Evolutionary conservation across 352 stramenopile genomes (phyloP), one percentile per base, ranked within the genome.

Genomic region (Phytopythium delawarense): DNA sequence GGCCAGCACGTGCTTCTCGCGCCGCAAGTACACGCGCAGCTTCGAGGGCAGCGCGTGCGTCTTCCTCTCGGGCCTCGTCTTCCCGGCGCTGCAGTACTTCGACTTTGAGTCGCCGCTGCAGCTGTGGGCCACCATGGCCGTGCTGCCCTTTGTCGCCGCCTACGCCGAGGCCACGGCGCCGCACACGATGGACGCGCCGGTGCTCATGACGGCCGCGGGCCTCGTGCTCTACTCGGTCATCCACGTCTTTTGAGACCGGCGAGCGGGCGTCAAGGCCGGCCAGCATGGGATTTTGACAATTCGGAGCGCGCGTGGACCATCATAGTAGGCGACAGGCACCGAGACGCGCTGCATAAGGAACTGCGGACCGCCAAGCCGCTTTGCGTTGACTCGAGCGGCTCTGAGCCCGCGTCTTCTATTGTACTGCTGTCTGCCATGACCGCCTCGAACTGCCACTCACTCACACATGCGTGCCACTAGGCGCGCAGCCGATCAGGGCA

Each of bases 121-220:
- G 65, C 77, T 92, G 61, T 59, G 89, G 59, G 68, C 87, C 57
- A 78, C 82, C 7, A 94, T 94, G 82, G 64, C 91, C 54, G 78
- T 92, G 59, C 62, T 94, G 57, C 79, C 81, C 30, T 83, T 83
- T 6, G 89, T 83, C 21, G 91, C 91, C 82, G 85, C 85, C 57
- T 94, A 94, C 68, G 85, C 85, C 1, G 85, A 94, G 67, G 85
- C 85, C 23, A 92, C 82, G 12, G 81, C 85, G 8, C 85, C 85
- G 20, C 85, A 94, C 70, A 94, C 82, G 50, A 94, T 94, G 82
- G 85, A 94, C 67, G 91, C 85, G 39, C 85, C 85, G 0, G 83
- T 92, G 62, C 69, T 94, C 61, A 94, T 94, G 85, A 84, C 89
- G 61, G 81, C 78, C 37, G 87, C 82, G 57, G 85, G 85, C 42